Evolutionary conservation across 305 asterid genomes (phyloP).

Genomic region (Plantago coronopus): DNA sequence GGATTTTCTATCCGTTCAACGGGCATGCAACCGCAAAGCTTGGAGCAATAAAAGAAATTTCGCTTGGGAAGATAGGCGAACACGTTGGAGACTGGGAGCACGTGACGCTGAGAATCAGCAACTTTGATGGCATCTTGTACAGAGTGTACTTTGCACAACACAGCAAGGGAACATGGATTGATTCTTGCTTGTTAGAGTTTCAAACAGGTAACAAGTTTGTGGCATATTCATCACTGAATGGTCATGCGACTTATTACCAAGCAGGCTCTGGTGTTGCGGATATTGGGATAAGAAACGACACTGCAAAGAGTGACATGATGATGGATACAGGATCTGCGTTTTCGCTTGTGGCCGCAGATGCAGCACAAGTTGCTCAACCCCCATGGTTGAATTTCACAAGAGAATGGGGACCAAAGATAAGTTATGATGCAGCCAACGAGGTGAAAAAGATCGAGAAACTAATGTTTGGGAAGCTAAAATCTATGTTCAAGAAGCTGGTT

Average conservation of each 20-base stretch:
- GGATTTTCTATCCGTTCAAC: slow-evolving; percentile 81
- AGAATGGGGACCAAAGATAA: slow-evolving; percentile 71
- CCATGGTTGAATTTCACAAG: slow-evolving; percentile 64
- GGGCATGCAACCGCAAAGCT: slow-evolving; percentile 65
- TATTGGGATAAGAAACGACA: slow-evolving; percentile 63
- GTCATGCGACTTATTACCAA: slow-evolving; percentile 50
- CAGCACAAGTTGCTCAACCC: slow-evolving; percentile 47
- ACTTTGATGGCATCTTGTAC: slow-evolving; percentile 59
- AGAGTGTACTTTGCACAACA: slow-evolving; percentile 57
- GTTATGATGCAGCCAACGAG: slow-evolving; percentile 38
- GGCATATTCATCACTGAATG: slow-evolving; percentile 46
- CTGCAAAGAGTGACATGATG: slow-evolving; percentile 48
- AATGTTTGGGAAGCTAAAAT: slow-evolving; percentile 33
- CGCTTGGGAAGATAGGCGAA: slow-evolving; percentile 69
- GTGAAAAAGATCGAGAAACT: slow-evolving; percentile 31
- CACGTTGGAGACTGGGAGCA: slow-evolving; percentile 99
- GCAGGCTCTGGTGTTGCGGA: slow-evolving; percentile 45
- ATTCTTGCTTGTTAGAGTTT: slow-evolving; percentile 45
- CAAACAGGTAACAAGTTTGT: slow-evolving; percentile 38
- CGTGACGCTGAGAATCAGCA: slow-evolving; percentile 73
- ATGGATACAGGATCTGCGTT: slow-evolving; percentile 46
- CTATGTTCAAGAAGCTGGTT: slow-evolving; percentile 34
- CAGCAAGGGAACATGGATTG: slow-evolving; percentile 64
- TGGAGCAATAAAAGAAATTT: slow-evolving; percentile 38
- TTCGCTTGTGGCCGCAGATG: slow-evolving; percentile 51